A percentile compares a stretch with the other conserved stretches of the same genome.
Conservation (phyloP, 1,139 yeast genomes). For the Debaryomyces singareniensis region DNA sequence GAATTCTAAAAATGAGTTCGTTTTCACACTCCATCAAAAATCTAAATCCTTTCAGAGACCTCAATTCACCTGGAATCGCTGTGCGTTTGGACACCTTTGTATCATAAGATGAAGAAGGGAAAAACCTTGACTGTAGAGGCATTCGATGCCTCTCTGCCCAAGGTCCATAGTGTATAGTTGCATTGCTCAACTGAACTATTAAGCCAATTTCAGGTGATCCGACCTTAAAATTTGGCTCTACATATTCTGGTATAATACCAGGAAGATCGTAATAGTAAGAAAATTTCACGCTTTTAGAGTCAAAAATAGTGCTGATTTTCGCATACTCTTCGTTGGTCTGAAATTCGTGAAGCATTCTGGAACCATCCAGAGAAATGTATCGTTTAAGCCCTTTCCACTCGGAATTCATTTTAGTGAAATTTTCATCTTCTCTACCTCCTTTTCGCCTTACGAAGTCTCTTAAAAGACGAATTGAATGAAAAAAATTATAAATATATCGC, state of each 20-base stretch:
- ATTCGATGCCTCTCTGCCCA: constrained; percentile 89
- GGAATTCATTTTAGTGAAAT: constrained; percentile 6
- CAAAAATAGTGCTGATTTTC: constrained; percentile 67
- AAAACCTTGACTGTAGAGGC: constrained; percentile 57
- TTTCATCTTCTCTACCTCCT: constrained; percentile 4
- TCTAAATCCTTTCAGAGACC: constrained; percentile 55
- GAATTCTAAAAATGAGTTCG: constrained; percentile 65
- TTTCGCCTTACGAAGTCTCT: constrained; percentile 2
- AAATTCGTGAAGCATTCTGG: constrained; percentile 18
- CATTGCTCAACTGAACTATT: constrained; percentile 51
- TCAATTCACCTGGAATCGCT: constrained; percentile 35
- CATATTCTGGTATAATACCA: constrained; percentile 45
- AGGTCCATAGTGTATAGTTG: constrained; percentile 83
- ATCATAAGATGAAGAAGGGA: constrained; percentile 65
- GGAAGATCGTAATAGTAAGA: constrained; percentile 66
- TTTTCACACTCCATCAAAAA: constrained; percentile 54
- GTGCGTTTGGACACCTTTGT: constrained; percentile 37
- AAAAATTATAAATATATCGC: constrained; percentile 12
- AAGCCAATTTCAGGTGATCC: constrained; percentile 57
- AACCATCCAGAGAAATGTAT: constrained; percentile 30
- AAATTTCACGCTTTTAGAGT: constrained; percentile 49
- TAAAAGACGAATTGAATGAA: constrained; percentile 11
- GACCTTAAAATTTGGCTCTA: neutral
- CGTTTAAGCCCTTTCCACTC: constrained; percentile 41
- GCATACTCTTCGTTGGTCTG: constrained; percentile 66